Evolutionary conservation across 345 rosid genomes (phyloP).

Genomic region (Syzygium jambos): DNA sequence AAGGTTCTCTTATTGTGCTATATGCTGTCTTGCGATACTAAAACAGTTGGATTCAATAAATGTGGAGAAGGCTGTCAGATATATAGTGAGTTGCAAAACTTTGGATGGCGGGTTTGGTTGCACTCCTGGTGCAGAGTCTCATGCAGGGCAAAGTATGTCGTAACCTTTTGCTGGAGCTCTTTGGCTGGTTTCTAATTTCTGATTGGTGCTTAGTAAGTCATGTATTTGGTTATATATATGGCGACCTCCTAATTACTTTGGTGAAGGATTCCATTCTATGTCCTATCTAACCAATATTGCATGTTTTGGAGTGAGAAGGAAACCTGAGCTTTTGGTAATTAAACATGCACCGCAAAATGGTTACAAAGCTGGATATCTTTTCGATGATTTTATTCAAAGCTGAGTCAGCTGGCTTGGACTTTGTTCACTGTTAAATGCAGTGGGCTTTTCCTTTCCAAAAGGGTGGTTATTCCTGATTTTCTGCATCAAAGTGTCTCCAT

Average conservation of each 20-base stretch:
- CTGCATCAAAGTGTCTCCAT: not conserved
- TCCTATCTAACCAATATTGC: not conserved
- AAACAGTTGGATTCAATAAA: conserved; percentile 52
- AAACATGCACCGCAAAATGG: not conserved
- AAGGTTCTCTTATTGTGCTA: conserved; percentile 82
- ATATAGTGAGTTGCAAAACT: conserved; percentile 83
- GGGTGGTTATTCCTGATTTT: not conserved
- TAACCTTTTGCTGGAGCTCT: not conserved
- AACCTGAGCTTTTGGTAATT: not conserved
- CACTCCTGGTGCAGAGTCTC: conserved; percentile 90
- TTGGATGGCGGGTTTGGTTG: conserved; percentile 96
- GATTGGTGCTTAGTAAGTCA: not conserved
- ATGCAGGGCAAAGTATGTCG: conserved; percentile 80
- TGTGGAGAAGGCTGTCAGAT: conserved; percentile 70
- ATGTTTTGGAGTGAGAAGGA: not conserved
- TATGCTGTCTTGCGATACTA: conserved; percentile 73
- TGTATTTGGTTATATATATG: not conserved
- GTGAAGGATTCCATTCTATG: not conserved
- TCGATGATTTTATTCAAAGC: not conserved
- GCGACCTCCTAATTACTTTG: not conserved
- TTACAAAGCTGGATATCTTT: not conserved
- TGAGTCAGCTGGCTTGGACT: not conserved
- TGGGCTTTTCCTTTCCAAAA: not conserved
- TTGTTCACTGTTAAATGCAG: not conserved
- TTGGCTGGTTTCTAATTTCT: not conserved